phyloP scores from a whole-genome alignment of 345 rosid species.

The Pugionium dolabratum region DNA sequence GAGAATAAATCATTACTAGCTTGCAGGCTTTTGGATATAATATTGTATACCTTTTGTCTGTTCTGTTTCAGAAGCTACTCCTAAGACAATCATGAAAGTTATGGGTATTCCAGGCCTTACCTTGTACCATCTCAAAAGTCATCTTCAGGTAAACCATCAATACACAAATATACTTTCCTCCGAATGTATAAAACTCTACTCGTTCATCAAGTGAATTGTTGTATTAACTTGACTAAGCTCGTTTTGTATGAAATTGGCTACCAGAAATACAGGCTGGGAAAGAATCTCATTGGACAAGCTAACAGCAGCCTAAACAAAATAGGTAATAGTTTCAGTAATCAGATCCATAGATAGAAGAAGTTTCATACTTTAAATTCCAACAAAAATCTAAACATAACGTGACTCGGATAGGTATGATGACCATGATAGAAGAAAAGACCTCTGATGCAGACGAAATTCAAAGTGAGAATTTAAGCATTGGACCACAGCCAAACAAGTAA shows the following conservation, averaged over 20 bases:
- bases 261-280: constrained; percentile 94
- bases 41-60: constrained; percentile 2
- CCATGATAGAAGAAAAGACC: constrained; percentile 53
- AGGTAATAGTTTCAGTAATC: constrained; percentile 41
- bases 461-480: constrained; percentile 56
- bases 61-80: constrained; percentile 80
- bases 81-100: constrained; percentile 91
- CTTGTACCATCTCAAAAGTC: constrained; percentile 92
- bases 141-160: constrained; percentile 71
- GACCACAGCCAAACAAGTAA: constrained; percentile 76
- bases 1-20: constrained; percentile 1
- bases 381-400: constrained; percentile 21
- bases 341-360: constrained; percentile 2
- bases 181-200: no score
- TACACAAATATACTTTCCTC: background rate
- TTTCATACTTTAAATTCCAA: background rate
- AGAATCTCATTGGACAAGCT: constrained; percentile 83
- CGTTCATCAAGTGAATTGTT: no score
- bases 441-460: constrained; percentile 60
- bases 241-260: constrained; percentile 21
- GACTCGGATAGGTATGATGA: constrained; percentile 48
- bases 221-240: constrained; percentile 13
- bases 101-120: constrained; percentile 97
- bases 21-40: constrained; percentile 18
- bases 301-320: constrained; percentile 59